These are phyloP conservation scores for Plasmodium billcollinsi DNA, from an alignment of 169 alveolate genomes.

Conservation along the genomic window DNA sequence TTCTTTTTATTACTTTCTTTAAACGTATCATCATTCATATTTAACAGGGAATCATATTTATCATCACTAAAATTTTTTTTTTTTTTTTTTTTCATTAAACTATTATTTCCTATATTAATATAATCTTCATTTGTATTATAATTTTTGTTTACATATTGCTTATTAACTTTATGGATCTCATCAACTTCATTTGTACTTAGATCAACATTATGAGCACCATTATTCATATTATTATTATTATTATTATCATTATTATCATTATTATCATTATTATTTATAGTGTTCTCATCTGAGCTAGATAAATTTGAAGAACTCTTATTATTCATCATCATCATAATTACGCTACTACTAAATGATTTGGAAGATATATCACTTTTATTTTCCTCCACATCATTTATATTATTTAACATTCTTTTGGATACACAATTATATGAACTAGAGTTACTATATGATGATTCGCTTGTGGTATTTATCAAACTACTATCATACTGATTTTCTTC, in stretches of 20 bases:
- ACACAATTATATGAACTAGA: background rate
- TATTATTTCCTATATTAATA: too few species aligned
- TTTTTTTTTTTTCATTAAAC: too few species aligned
- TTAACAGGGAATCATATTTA: background rate
- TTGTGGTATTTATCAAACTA: constrained; percentile 46
- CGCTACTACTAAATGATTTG: background rate
- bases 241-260: background rate
- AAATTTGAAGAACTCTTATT: background rate
- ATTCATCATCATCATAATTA: background rate
- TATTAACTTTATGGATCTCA: too few species aligned
- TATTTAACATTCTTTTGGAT: constrained; percentile 11
- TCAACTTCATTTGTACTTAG: too few species aligned
- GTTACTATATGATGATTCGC: constrained; percentile 60
- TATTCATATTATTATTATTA: background rate
- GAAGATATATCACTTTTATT: constrained; percentile 13
- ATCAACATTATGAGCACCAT: too few species aligned
- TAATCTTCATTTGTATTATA: too few species aligned
- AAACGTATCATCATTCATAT: constrained; percentile 3
- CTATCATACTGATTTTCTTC: constrained; percentile 77
- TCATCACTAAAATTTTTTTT: too few species aligned
- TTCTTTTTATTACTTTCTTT: background rate
- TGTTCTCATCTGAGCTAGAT: too few species aligned
- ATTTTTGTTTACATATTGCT: too few species aligned
- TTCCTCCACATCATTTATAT: background rate
- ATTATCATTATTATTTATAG: background rate